phyloP scores from a whole-genome alignment of 2,329 filamentous ascomycete genomes.

The Nemania sp. region DNA sequence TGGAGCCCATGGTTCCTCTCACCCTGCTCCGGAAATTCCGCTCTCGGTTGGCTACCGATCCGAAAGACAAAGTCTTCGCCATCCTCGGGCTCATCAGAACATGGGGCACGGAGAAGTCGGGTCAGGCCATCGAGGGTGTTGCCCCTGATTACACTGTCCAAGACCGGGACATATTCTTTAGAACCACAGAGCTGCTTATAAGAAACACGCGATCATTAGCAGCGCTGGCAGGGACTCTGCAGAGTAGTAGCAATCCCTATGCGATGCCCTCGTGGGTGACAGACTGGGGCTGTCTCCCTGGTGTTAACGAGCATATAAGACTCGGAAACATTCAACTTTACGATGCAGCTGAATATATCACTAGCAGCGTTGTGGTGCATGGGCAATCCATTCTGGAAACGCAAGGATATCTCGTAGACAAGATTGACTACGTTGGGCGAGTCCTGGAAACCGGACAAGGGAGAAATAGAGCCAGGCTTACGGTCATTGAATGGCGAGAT shows the following conservation, averaged over 20 bases:
- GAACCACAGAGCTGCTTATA: conserved; percentile 21
- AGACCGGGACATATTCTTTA: conserved; percentile 14
- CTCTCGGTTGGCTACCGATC: conserved; percentile 23
- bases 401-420: conserved; percentile 20
- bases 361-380: conserved; percentile 22
- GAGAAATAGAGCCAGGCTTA: conserved; percentile 15
- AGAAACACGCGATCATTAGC: conserved; percentile 25
- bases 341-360: conserved; percentile 11
- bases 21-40: conserved; percentile 28
- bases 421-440: conserved; percentile 21
- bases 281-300: conserved; percentile 22
- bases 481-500: conserved; percentile 19
- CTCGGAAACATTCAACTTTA: conserved; percentile 20
- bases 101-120: conserved; percentile 22
- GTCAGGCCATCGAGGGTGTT: conserved; percentile 13
- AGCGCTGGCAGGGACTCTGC: conserved; percentile 23
- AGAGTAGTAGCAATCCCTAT: background rate
- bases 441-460: conserved; percentile 15
- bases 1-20: conserved; percentile 19
- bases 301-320: conserved; percentile 24
- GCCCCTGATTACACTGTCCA: conserved; percentile 20
- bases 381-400: conserved; percentile 24
- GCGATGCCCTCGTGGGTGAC: conserved; percentile 28
- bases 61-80: conserved; percentile 30
- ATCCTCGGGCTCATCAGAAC: conserved; percentile 26